phyloP scores from a whole-genome alignment of 2,329 filamentous ascomycete genomes.

The Phoma sp. region DNA sequence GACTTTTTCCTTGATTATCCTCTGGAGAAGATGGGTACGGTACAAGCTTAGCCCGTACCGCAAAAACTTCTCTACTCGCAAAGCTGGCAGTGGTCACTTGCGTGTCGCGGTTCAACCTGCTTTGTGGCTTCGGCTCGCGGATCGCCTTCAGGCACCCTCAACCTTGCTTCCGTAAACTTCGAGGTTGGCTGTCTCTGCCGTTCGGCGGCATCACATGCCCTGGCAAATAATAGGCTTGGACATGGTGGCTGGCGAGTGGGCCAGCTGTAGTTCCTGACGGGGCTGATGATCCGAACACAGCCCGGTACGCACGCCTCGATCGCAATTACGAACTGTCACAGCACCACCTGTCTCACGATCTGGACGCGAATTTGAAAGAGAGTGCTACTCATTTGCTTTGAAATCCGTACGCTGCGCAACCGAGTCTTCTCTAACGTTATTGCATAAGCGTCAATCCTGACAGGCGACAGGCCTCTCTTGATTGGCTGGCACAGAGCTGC shows the following conservation, averaged over 20 bases:
- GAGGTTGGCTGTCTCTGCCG: constrained; percentile 28
- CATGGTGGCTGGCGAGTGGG: constrained; percentile 22
- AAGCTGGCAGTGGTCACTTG: neutral
- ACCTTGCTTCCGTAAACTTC: constrained; percentile 48
- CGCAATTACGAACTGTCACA: constrained; percentile 19
- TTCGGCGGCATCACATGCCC: constrained; percentile 10
- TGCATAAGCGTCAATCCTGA: constrained; percentile 48
- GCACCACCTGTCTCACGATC: constrained; percentile 32
- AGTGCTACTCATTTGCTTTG: constrained; percentile 33
- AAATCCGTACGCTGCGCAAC: constrained; percentile 43
- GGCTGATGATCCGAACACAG: constrained; percentile 29
- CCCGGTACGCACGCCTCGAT: constrained; percentile 20
- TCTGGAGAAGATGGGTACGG: neutral
- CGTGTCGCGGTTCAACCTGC: constrained; percentile 17
- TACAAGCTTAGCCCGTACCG: constrained; percentile 14
- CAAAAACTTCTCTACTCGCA: constrained; percentile 6
- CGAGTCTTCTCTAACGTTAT: constrained; percentile 45
- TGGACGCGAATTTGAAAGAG: constrained; percentile 8
- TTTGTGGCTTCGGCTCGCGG: constrained; percentile 30
- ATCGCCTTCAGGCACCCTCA: constrained; percentile 47
- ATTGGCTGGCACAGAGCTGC: constrained; percentile 35
- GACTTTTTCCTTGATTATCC: neutral
- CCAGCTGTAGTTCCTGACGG: constrained; percentile 17
- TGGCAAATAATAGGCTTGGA: neutral
- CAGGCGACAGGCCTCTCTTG: constrained; percentile 23